Percentiles rank a stretch among this genome's conserved stretches.
Evolutionary conservation across 176 grass and related monocot genomes (phyloP).

Genomic region (Zoysia japonica): DNA sequence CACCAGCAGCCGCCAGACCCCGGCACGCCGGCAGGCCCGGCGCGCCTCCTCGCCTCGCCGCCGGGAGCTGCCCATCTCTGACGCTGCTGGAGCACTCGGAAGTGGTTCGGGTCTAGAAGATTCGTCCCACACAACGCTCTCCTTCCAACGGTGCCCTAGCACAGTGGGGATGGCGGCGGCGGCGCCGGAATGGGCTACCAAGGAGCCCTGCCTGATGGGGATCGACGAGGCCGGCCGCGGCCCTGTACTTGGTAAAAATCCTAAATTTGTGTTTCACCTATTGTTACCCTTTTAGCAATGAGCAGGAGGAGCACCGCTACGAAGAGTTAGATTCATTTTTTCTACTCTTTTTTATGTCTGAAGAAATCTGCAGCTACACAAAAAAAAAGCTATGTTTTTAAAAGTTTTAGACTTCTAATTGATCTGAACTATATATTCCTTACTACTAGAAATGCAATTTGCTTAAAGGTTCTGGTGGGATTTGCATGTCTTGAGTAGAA

Average conservation of each 20-base stretch:
- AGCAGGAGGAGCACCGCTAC: too few species aligned
- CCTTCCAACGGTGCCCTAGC: not conserved
- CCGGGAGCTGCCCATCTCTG: not conserved
- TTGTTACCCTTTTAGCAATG: too few species aligned
- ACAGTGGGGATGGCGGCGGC: slow-evolving; percentile 4
- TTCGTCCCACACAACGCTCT: not conserved
- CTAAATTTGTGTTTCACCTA: not conserved
- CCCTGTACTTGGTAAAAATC: slow-evolving; percentile 46
- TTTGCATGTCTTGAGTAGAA: not conserved
- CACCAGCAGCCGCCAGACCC: too few species aligned
- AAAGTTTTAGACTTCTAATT: too few species aligned
- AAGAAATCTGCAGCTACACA: not conserved
- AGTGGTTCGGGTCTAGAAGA: not conserved
- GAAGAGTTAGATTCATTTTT: too few species aligned
- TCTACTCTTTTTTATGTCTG: not conserved
- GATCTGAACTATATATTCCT: too few species aligned
- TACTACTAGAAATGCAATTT: too few species aligned
- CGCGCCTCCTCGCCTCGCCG: not conserved
- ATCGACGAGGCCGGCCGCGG: slow-evolving; percentile 57
- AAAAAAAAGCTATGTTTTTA: too few species aligned
- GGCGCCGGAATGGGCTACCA: slow-evolving; percentile 43
- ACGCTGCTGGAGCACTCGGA: not conserved
- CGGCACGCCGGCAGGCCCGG: too few species aligned
- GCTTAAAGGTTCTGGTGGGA: not conserved
- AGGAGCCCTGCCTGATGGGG: slow-evolving; percentile 51